A percentile compares a stretch with the other conserved stretches of the same genome.
phyloP scores from a whole-genome alignment of 345 rosid genomes.

The Leavenworthia alabamica region DNA sequence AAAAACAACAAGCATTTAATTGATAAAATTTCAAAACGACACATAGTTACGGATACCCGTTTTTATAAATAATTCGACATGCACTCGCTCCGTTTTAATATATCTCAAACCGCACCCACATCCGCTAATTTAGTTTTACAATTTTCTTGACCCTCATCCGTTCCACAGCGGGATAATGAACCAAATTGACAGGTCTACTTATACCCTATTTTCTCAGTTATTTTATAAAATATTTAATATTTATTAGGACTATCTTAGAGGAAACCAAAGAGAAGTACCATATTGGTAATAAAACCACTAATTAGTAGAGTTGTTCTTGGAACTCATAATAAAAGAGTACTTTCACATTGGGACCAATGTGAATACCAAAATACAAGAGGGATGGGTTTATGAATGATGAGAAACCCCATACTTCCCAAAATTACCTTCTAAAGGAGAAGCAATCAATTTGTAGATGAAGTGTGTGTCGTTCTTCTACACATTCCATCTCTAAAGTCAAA shows the following conservation, averaged over 20 bases:
- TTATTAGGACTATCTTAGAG: neutral
- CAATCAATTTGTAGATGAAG: conserved; percentile 25
- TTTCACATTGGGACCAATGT: conserved; percentile 26
- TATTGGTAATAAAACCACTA: neutral
- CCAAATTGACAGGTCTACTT: too few species aligned
- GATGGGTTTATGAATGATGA: conserved; percentile 26
- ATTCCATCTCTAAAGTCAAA: conserved; percentile 31
- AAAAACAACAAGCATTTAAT: too few species aligned
- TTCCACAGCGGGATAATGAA: too few species aligned
- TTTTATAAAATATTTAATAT: neutral
- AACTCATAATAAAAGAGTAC: conserved; percentile 23
- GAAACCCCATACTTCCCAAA: conserved; percentile 27
- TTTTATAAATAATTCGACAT: too few species aligned
- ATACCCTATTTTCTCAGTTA: neutral
- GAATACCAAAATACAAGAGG: conserved; percentile 22
- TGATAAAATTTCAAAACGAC: too few species aligned
- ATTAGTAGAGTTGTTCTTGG: conserved; percentile 9
- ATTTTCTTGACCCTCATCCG: too few species aligned
- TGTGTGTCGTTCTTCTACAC: conserved; percentile 22
- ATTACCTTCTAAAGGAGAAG: conserved; percentile 22
- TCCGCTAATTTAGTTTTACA: too few species aligned
- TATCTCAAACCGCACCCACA: too few species aligned
- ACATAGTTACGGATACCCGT: too few species aligned
- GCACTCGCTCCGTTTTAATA: too few species aligned
- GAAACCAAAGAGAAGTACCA: neutral